A percentile compares a stretch with the other conserved stretches of the same genome.
Conservation (phyloP, 2,329 filamentous ascomycete species). For the Elsinoe batatas region DNA sequence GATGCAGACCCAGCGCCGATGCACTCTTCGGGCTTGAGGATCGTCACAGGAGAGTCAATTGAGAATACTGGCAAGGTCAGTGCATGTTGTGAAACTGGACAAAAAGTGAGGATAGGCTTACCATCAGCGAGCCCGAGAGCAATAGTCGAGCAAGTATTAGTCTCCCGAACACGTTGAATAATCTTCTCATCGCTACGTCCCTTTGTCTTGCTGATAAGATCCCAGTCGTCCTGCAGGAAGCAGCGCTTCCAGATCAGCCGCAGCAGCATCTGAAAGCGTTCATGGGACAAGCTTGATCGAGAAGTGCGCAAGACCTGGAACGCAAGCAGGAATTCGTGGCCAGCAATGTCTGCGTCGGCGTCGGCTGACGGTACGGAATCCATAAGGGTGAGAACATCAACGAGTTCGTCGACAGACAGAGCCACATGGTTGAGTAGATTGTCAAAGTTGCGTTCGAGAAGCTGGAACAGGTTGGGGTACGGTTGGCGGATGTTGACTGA, state of each 20-base stretch:
- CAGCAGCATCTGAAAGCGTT: conserved; percentile 47
- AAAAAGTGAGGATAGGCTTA: conserved; percentile 32
- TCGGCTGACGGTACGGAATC: conserved; percentile 40
- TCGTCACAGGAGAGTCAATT: conserved; percentile 18
- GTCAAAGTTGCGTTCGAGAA: conserved; percentile 62
- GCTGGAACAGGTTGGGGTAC: conserved; percentile 56
- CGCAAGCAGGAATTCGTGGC: conserved; percentile 63
- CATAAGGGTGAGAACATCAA: conserved; percentile 74
- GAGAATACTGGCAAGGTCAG: conserved; percentile 15
- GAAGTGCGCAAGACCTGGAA: conserved; percentile 47
- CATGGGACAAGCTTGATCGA: conserved; percentile 42
- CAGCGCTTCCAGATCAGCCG: conserved; percentile 80
- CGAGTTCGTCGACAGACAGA: conserved; percentile 48
- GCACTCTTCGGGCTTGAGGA: conserved; percentile 23
- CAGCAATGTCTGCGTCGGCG: conserved; percentile 40
- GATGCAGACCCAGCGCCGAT: conserved; percentile 49
- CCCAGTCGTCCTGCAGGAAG: conserved; percentile 78
- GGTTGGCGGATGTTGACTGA: conserved; percentile 25
- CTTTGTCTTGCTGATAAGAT: conserved; percentile 64
- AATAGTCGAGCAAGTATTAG: conserved; percentile 39
- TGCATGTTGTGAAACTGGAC: conserved; percentile 21
- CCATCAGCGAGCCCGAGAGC: conserved; percentile 49
- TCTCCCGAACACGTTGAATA: conserved; percentile 43
- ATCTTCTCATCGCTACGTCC: conserved; percentile 62
- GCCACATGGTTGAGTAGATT: conserved; percentile 62